Base-by-base conservation (phyloP, 2,329 filamentous ascomycete genomes). In the Rutstroemia sp. region DNA sequence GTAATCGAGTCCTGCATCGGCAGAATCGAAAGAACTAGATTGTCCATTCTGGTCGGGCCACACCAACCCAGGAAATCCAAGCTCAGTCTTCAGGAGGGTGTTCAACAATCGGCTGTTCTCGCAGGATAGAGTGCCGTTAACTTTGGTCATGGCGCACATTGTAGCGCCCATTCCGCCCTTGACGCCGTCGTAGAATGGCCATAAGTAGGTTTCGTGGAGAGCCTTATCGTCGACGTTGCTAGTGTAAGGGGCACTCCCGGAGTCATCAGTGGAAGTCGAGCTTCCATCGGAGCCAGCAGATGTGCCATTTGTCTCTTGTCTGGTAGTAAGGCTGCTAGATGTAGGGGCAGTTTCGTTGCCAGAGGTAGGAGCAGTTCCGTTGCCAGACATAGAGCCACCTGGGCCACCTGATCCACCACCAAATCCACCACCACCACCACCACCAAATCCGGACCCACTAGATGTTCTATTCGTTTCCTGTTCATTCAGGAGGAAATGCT, bases 201-300 rank as follows among this genome's bases (percentile, higher is more conserved):
- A 94, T 0, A 85, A 77, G 64, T 95, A 95, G 1, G 94, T 73
- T 70, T 89, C 87, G 65, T 89, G 87, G 62, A 88, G 66, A 0
- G 85, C 83, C 36, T 86, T 78, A 65, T 89, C 87, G 59, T 89
- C 87, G 38, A 79, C 74, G 62, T 81, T 79, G 17, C 52, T 50
- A 5, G 57, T 60, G 39, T 60, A 60, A 34, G 59, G 51, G 5
- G 53, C 52, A 30, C 27, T 30, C 27, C 27, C 27, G 10, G 27
- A 30, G 27, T 9, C 27, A 2, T 30, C 27, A 30, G 27, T 30
- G 10, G 27, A 30, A 10, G 27, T 10, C 10, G 27, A 30, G 27
- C 14, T 34, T 17, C 53, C 23, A 49, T 27, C 44, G 17, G 48
- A 65, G 27, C 27, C 27, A 30, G 27, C 8, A 30, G 27, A 30